phyloP scores from a whole-genome alignment of 805 yeast genomes.

The Myxozyma geophila region DNA sequence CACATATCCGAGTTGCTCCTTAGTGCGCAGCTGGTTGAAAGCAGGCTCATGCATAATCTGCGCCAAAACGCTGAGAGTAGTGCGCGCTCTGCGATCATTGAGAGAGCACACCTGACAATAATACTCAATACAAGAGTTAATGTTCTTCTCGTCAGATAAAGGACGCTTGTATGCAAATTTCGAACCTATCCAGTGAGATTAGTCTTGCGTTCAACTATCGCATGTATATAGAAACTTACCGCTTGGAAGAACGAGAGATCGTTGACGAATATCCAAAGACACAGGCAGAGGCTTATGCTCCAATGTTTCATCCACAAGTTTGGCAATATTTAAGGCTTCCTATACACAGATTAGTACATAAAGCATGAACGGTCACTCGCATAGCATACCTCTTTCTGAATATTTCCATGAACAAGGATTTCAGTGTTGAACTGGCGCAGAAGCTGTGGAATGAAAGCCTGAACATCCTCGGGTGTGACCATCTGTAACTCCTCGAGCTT shows the following conservation, averaged over 20 bases:
- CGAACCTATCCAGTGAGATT: conserved; percentile 48
- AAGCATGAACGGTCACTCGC: not conserved
- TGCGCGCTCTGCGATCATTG: conserved; percentile 51
- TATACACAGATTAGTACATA: not conserved
- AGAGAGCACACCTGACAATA: conserved; percentile 67
- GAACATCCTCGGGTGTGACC: conserved; percentile 57
- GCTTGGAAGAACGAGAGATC: conserved; percentile 48
- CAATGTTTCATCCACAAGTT: conserved; percentile 50
- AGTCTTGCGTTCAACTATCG: conserved; percentile 52
- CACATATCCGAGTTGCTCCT: conserved; percentile 93
- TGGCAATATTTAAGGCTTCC: conserved; percentile 58
- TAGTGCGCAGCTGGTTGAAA: conserved; percentile 85
- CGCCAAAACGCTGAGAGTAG: conserved; percentile 65
- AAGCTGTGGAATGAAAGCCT: conserved; percentile 57
- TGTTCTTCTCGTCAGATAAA: conserved; percentile 68
- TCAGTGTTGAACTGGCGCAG: conserved; percentile 68
- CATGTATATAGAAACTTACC: conserved; percentile 19
- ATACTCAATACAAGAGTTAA: conserved; percentile 84
- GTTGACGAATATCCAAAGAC: conserved; percentile 50
- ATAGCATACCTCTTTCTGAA: conserved; percentile 46
- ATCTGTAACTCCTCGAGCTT: conserved; percentile 55
- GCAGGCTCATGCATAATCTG: conserved; percentile 85
- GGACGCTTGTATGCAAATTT: conserved; percentile 49
- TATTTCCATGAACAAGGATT: conserved; percentile 78
- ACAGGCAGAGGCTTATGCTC: conserved; percentile 49